Conservation (phyloP, 768 basidiomycete genomes). For the Candolleomyces aberdarensis region DNA sequence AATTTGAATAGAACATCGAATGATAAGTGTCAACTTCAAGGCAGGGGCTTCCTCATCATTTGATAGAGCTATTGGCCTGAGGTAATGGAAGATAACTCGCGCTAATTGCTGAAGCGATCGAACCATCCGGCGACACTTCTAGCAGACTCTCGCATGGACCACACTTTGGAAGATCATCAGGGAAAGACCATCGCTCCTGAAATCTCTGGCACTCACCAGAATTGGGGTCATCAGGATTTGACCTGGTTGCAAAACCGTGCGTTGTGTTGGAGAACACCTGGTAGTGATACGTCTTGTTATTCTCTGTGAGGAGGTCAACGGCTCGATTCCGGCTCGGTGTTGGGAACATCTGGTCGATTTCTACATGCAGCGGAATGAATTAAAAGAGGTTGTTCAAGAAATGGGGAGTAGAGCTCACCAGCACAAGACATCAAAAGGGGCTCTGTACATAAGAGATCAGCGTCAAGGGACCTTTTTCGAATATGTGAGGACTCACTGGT, state of each 20-base stretch:
- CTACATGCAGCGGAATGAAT: constrained; percentile 21
- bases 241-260: neutral
- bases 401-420: constrained; percentile 25
- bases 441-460: constrained; percentile 32
- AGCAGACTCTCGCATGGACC: neutral
- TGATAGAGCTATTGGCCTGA: too few species aligned
- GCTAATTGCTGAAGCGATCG: neutral
- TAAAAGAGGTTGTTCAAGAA: neutral
- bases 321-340: constrained; percentile 45
- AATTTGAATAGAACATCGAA: too few species aligned
- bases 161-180: neutral
- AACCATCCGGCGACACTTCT: neutral
- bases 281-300: constrained; percentile 46
- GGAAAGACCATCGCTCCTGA: neutral
- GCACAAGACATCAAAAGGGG: constrained; percentile 56
- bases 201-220: neutral
- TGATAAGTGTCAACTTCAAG: too few species aligned
- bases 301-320: constrained; percentile 51
- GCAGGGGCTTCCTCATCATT: too few species aligned
- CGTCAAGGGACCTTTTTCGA: neutral
- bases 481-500: constrained; percentile 34
- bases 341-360: constrained; percentile 53
- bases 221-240: neutral
- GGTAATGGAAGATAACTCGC: too few species aligned
- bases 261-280: neutral